A percentile compares a stretch with the other conserved stretches of the same genome.
Evolutionary conservation across 192 early-diverging fungal species (phyloP).

Genomic region (Coemansia sp.): DNA sequence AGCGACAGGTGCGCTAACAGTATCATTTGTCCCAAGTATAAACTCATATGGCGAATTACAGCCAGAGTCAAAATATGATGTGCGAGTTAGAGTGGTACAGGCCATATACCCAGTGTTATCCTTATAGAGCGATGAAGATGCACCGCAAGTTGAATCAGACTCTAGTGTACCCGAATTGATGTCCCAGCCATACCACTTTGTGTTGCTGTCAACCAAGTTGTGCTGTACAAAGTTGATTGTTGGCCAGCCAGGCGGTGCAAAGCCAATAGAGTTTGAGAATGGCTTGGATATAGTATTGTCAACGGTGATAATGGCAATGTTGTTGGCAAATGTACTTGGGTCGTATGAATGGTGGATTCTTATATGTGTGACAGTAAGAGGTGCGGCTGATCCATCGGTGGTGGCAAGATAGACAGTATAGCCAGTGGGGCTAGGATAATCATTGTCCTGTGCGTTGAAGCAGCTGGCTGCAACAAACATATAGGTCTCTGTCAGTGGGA

Average conservation of each 20-base stretch:
- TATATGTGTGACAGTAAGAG: neutral
- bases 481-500: neutral
- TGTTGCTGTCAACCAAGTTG: too few relatives aligned
- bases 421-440: neutral
- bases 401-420: neutral
- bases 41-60: slow-evolving; percentile 20
- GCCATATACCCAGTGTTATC: neutral
- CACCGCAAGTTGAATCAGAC: neutral
- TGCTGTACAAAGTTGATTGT: slow-evolving; percentile 12
- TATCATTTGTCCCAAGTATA: neutral
- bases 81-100: slow-evolving; percentile 13
- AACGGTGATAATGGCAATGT: slow-evolving; percentile 22
- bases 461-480: slow-evolving; percentile 10
- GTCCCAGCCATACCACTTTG: too few relatives aligned
- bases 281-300: neutral
- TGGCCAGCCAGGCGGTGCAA: slow-evolving; percentile 16
- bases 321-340: slow-evolving; percentile 26
- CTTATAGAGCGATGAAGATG: neutral
- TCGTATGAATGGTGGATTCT: slow-evolving; percentile 9
- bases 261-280: neutral
- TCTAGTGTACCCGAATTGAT: too few relatives aligned
- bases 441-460: neutral
- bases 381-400: neutral
- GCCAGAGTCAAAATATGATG: neutral
- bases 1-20: neutral